Evolutionary conservation across 345 rosid species (phyloP).

Genomic region (Citrus sp.): DNA sequence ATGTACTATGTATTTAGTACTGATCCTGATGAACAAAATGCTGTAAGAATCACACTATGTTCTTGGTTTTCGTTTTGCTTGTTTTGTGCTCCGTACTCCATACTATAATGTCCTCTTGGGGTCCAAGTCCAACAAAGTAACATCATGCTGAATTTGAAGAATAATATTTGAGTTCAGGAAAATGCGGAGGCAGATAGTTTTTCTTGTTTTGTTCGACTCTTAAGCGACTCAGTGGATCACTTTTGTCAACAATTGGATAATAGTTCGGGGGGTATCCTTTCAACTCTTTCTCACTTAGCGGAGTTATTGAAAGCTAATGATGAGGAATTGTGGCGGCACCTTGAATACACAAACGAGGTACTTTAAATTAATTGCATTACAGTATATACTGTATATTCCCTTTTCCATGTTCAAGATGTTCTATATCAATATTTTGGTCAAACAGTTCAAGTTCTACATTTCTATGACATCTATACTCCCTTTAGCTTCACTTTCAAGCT

Average conservation of each 20-base stretch:
- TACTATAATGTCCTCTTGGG: not conserved
- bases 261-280: constrained; percentile 62
- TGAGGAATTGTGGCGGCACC: constrained; percentile 69
- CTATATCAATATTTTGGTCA: not conserved
- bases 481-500: not conserved
- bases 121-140: not conserved
- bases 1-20: constrained; percentile 56
- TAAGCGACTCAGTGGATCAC: constrained; percentile 72
- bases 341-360: constrained; percentile 54
- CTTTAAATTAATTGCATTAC: not conserved
- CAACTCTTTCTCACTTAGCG: constrained; percentile 57
- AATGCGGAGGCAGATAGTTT: constrained; percentile 69
- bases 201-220: constrained; percentile 53
- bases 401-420: not conserved
- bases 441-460: not conserved
- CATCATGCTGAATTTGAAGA: not conserved
- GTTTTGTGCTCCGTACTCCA: not conserved
- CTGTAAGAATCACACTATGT: constrained; percentile 36
- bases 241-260: constrained; percentile 70
- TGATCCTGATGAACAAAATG: constrained; percentile 50
- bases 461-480: not conserved
- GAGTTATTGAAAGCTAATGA: constrained; percentile 58
- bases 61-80: constrained; percentile 1
- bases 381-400: not conserved
- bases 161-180: constrained; percentile 30